These are phyloP conservation scores for Peziza echinospora DNA, from an alignment of 495 filamentous ascomycete species.

Conservation along the genomic window DNA sequence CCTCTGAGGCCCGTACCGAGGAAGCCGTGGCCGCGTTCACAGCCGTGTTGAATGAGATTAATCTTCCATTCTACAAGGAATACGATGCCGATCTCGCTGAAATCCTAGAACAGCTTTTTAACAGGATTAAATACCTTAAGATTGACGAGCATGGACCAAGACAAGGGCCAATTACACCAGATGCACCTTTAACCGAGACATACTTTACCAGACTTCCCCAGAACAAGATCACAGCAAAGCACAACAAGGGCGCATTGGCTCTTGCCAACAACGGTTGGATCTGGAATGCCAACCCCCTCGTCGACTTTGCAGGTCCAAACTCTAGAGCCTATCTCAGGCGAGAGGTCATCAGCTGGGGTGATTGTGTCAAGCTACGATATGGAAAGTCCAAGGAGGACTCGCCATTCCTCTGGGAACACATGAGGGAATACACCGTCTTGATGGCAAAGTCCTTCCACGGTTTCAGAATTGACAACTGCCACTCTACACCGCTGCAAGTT, in stretches of 20 bases:
- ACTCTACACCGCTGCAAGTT: conserved; percentile 84
- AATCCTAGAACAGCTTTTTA: conserved; percentile 76
- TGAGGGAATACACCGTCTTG: conserved; percentile 75
- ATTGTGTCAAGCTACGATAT: conserved; percentile 94
- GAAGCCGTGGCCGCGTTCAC: conserved; percentile 29
- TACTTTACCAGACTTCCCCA: conserved; percentile 84
- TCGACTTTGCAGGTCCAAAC: conserved; percentile 75
- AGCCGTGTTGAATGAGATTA: conserved; percentile 59
- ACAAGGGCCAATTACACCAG: conserved; percentile 49
- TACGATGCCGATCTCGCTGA: conserved; percentile 66
- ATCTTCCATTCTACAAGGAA: conserved; percentile 70
- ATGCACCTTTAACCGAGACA: conserved; percentile 71
- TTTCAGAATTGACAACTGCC: conserved; percentile 96
- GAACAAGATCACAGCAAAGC: conserved; percentile 56
- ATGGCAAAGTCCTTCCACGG: conserved; percentile 91
- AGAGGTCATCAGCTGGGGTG: conserved; percentile 94
- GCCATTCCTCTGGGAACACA: conserved; percentile 87
- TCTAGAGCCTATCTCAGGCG: conserved; percentile 79
- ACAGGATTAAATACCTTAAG: conserved; percentile 79
- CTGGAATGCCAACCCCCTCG: conserved; percentile 84
- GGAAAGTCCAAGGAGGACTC: conserved; percentile 61
- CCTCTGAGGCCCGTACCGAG: conserved; percentile 24
- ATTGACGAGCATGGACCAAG: conserved; percentile 83
- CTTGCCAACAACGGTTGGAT: conserved; percentile 97
- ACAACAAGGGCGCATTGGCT: conserved; percentile 53